Base-by-base conservation (phyloP, 768 basidiomycete species). In the Tricholoma saponaceum region DNA sequence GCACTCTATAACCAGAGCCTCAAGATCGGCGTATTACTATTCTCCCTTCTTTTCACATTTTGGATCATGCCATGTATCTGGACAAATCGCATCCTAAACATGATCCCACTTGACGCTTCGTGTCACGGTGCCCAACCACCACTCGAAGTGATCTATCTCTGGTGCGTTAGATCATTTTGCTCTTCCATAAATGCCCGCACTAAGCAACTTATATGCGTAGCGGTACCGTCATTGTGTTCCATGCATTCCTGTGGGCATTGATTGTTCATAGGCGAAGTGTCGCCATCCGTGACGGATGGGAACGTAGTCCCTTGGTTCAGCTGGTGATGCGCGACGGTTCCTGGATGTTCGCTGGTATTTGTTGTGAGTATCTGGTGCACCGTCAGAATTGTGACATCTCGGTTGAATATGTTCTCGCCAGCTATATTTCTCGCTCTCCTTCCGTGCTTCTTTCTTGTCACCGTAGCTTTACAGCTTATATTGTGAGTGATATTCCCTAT, bases 1-100 rank as follows among this genome's bases (percentile, higher is more conserved):
- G 62, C 56, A 2, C 35, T 63, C 7, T 63, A 63, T 44, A 44
- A 58, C 9, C 23, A 55, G 28, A 56, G 33, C 35, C 41, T 52
- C 18, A 58, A 30, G 46, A 52, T 60, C 2, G 54, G 51, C 5
- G 23, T 37, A 9, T 41, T 63, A 7, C 44, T 63, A 6, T 8
- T 37, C 18, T 50, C 8, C 7, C 49, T 50, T 23, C 49, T 50
- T 16, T 13, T 20, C 16, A 13, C n/a, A 16, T 26, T 6, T 30
- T 28, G 16, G 25, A 1, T 50, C 49, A 25, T 50, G 5, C 30
- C 49, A 8, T 1, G 10, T 4, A 28, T 50, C 13, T 50, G 25
- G 25, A n/a, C 25, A 26, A 28, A 26, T 14, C 25, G 25, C 6
- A 18, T 30, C 16, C 12, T 50, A 25, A 26, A 26, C 26, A 30